Conservation (phyloP, 148 eudicot genomes). For the Pharnaceum exiguum region DNA sequence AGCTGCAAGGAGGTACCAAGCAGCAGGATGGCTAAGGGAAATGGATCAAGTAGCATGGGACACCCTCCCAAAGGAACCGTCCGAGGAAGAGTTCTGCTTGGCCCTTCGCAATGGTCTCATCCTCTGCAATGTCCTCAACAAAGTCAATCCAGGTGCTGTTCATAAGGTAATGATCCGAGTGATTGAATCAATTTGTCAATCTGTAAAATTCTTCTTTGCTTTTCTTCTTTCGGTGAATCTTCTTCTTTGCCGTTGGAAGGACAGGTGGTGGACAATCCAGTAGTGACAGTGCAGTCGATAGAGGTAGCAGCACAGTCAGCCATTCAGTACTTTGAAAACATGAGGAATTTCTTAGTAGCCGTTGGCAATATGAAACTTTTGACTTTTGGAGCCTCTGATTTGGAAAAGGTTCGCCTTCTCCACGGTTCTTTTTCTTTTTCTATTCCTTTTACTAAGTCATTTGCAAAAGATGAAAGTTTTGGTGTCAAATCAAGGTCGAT, state of each 20-base stretch:
- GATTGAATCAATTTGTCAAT: no score
- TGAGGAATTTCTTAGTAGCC: conserved; percentile 87
- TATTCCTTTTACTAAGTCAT: not conserved
- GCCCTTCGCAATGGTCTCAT: conserved; percentile 95
- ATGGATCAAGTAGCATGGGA: conserved; percentile 84
- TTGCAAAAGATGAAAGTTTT: no score
- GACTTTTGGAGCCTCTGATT: conserved; percentile 86
- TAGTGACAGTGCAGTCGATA: conserved; percentile 46
- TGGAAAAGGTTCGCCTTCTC: conserved; percentile 60
- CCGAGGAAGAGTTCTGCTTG: conserved; percentile 70
- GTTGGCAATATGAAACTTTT: conserved; percentile 82
- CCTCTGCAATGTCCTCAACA: conserved; percentile 97
- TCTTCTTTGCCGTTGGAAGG: not conserved
- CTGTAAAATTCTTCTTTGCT: no score
- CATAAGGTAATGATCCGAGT: conserved; percentile 74
- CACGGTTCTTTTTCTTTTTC: not conserved
- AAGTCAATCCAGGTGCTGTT: conserved; percentile 88
- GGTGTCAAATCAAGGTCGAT: no score
- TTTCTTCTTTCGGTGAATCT: no score
- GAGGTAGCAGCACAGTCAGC: conserved; percentile 96
- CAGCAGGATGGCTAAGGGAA: conserved; percentile 79
- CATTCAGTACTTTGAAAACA: conserved; percentile 94
- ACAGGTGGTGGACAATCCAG: conserved; percentile 90
- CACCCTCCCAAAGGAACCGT: conserved; percentile 60
- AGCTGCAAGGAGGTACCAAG: conserved; percentile 74